These are phyloP conservation scores for Phaeophleospora eucalypticola DNA, from an alignment of 2,329 filamentous ascomycete genomes.

Conservation along the genomic window DNA sequence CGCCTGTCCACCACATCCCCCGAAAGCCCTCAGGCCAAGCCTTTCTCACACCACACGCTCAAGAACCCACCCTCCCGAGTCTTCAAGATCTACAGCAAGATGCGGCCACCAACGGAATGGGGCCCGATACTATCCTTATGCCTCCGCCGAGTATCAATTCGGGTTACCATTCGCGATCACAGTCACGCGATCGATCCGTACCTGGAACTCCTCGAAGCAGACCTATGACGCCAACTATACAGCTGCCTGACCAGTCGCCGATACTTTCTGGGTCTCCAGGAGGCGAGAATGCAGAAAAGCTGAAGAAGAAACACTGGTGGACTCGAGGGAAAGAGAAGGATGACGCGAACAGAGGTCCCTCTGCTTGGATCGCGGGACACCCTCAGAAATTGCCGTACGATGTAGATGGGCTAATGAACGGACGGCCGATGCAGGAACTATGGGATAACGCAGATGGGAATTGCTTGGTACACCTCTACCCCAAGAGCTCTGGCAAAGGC, in stretches of 20 bases:
- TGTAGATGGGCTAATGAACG: constrained; percentile 46
- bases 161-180: constrained; percentile 16
- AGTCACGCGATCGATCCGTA: constrained; percentile 19
- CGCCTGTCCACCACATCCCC: constrained; percentile 14
- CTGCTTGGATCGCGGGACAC: constrained; percentile 58
- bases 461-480: constrained; percentile 60
- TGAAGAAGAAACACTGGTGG: constrained; percentile 31
- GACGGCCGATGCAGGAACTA: constrained; percentile 54
- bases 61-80: constrained; percentile 18
- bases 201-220: constrained; percentile 23
- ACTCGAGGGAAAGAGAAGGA: constrained; percentile 30
- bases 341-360: constrained; percentile 35
- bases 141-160: constrained; percentile 18
- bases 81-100: constrained; percentile 22
- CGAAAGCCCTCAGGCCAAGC: constrained; percentile 16
- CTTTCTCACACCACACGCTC: constrained; percentile 13
- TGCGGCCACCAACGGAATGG: constrained; percentile 2
- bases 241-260: constrained; percentile 18
- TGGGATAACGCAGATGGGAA: constrained; percentile 59
- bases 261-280: constrained; percentile 9
- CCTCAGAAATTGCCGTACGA: constrained; percentile 56
- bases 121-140: constrained; percentile 10
- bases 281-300: constrained; percentile 21
- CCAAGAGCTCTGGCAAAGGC: constrained; percentile 51
- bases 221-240: constrained; percentile 22